phyloP scores from a whole-genome alignment of 768 basidiomycete genomes.

The Solioccasus polychromus region DNA sequence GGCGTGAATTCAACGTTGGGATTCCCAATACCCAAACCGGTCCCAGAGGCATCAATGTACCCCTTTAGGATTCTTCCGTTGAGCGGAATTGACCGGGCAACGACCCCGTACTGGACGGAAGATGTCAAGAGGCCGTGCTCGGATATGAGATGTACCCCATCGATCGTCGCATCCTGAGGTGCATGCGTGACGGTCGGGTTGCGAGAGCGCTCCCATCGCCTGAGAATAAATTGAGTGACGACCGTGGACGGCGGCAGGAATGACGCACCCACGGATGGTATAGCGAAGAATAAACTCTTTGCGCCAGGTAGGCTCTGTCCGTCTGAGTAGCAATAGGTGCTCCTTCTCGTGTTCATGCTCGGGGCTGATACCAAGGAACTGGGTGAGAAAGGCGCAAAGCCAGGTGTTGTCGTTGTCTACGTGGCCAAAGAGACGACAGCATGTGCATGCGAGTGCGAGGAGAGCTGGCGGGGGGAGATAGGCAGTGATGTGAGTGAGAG shows the following conservation, averaged over 20 bases:
- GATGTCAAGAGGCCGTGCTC: conserved; percentile 54
- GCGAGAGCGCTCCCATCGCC: conserved; percentile 69
- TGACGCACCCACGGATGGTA: conserved; percentile 48
- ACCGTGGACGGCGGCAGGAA: neutral
- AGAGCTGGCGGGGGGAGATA: conserved; percentile 66
- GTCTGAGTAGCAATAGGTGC: conserved; percentile 50
- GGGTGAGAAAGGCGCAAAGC: conserved; percentile 68
- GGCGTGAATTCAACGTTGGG: conserved; percentile 75
- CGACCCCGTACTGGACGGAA: conserved; percentile 65
- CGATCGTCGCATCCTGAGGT: conserved; percentile 59
- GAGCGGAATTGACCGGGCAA: conserved; percentile 69
- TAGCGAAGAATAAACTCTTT: conserved; percentile 64
- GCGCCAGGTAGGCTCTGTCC: conserved; percentile 62
- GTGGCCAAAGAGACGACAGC: conserved; percentile 55
- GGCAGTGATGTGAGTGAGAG: conserved; percentile 73
- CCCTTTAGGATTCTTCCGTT: conserved; percentile 69
- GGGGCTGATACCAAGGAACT: conserved; percentile 64
- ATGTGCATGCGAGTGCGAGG: conserved; percentile 52
- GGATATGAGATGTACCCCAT: conserved; percentile 59
- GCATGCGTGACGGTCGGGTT: conserved; percentile 58
- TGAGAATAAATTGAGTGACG: conserved; percentile 25
- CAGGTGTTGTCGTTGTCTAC: conserved; percentile 78
- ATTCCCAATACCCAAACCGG: conserved; percentile 61
- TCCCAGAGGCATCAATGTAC: conserved; percentile 62
- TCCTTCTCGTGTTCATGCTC: conserved; percentile 52